These are phyloP conservation scores for Penicillium salamii DNA, from an alignment of 495 filamentous ascomycete genomes.

Conservation along the genomic window DNA sequence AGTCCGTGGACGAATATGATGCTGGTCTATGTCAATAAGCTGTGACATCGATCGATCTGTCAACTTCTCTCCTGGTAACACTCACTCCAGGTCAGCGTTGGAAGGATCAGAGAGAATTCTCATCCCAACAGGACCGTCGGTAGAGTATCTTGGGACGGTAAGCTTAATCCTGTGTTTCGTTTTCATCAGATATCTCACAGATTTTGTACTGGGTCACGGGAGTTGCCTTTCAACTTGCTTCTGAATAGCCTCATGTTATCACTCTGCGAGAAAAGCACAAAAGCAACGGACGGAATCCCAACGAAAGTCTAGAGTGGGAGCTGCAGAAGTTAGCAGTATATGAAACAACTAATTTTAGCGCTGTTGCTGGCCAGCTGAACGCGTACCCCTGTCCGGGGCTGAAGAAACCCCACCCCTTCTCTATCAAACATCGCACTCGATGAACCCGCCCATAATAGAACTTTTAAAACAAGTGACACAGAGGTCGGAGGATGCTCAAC, in stretches of 20 bases:
- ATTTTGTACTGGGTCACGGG: not conserved
- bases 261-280: not conserved
- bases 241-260: not conserved
- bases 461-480: not conserved
- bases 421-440: not conserved
- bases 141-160: not conserved
- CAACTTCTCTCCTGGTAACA: not conserved
- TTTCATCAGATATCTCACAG: not conserved
- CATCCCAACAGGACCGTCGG: not conserved
- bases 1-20: conserved; percentile 2
- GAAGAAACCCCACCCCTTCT: not conserved
- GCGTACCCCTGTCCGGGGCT: conserved; percentile 1
- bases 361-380: not conserved
- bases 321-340: no score
- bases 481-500: not conserved
- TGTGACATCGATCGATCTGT: not conserved
- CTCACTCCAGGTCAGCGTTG: conserved; percentile 1
- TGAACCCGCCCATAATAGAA: not conserved
- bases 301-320: no score
- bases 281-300: not conserved
- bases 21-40: not conserved
- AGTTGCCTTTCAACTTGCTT: not conserved
- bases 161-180: not conserved
- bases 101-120: not conserved
- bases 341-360: not conserved